Percentiles rank a stretch among this genome's conserved stretches.
These are phyloP conservation scores for Erythrobasidium hasegawianum DNA, from an alignment of 1,284 basidiomycete genomes.

Conservation along the genomic window DNA sequence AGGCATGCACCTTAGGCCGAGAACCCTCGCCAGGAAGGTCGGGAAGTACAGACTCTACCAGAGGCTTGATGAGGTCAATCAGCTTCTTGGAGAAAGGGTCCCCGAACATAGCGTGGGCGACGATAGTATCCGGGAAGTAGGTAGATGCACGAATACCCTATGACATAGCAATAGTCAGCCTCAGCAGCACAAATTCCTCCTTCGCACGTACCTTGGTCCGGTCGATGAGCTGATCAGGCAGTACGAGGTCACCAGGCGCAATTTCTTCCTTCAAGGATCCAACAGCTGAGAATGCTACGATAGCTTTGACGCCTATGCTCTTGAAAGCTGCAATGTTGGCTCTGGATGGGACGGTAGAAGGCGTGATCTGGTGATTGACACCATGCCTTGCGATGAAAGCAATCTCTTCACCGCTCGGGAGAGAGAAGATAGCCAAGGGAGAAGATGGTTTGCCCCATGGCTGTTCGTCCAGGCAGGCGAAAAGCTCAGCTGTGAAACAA, in stretches of 20 bases:
- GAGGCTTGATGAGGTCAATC: constrained; percentile 64
- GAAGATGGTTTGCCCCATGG: constrained; percentile 93
- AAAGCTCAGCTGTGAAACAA: neutral
- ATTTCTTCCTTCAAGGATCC: constrained; percentile 95
- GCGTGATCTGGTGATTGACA: constrained; percentile 64
- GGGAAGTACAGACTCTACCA: constrained; percentile 63
- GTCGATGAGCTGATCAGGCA: constrained; percentile 93
- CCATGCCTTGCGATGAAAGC: constrained; percentile 95
- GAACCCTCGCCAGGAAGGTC: constrained; percentile 54
- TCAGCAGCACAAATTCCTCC: neutral
- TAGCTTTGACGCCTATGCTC: constrained; percentile 77
- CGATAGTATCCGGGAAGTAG: constrained; percentile 81
- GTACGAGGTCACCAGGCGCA: constrained; percentile 66
- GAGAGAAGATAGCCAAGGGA: constrained; percentile 78
- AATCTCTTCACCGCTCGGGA: constrained; percentile 68
- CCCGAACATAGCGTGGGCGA: constrained; percentile 90
- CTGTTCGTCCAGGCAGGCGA: constrained; percentile 50
- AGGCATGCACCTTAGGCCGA: constrained; percentile 63
- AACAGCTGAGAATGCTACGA: constrained; percentile 93
- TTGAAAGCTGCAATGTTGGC: constrained; percentile 97
- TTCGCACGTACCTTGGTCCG: constrained; percentile 60
- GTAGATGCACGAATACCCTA: constrained; percentile 75
- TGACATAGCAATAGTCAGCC: neutral
- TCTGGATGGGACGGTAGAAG: constrained; percentile 72
- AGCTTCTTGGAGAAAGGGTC: constrained; percentile 76